A percentile compares a stretch with the other conserved stretches of the same genome.
Conservation (phyloP, 805 yeast species). For the Ogataea zsoltii region DNA sequence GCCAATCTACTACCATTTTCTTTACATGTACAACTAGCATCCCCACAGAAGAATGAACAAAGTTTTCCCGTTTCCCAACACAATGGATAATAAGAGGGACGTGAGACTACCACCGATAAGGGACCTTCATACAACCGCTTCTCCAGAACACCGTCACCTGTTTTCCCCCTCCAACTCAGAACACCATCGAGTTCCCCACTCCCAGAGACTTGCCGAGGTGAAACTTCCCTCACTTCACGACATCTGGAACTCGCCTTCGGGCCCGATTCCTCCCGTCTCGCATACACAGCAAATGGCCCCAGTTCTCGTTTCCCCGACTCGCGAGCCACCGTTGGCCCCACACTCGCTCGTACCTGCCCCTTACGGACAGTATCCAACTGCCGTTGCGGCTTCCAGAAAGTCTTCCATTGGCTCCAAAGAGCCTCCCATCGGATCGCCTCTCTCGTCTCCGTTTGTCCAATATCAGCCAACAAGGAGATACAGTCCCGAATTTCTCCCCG, state of each 20-base stretch:
- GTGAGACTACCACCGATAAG: conserved; percentile 19
- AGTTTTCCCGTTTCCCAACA: conserved; percentile 24
- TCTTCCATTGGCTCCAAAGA: conserved; percentile 3
- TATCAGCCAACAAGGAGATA: conserved; percentile 5
- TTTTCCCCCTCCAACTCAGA: background rate
- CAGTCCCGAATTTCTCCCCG: conserved; percentile 1
- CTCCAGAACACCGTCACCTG: background rate
- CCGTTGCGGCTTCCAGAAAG: background rate
- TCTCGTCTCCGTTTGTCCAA: conserved; percentile 7
- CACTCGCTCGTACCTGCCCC: background rate
- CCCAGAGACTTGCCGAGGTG: conserved; percentile 49
- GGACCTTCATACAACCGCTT: conserved; percentile 13
- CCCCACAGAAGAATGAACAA: conserved; percentile 50
- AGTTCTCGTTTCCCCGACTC: background rate
- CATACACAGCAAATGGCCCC: background rate
- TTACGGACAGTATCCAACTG: background rate
- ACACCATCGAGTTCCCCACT: conserved; percentile 33
- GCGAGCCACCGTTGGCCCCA: no score
- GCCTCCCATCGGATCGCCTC: conserved; percentile 7
- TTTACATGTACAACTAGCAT: background rate
- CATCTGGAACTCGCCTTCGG: conserved; percentile 78
- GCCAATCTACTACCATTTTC: background rate
- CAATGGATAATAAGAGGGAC: conserved; percentile 18
- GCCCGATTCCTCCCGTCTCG: background rate
- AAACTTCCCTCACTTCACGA: conserved; percentile 75